Base-by-base conservation (phyloP, 108 stramenopile genomes). In the Pelagomonas calceolata region DNA sequence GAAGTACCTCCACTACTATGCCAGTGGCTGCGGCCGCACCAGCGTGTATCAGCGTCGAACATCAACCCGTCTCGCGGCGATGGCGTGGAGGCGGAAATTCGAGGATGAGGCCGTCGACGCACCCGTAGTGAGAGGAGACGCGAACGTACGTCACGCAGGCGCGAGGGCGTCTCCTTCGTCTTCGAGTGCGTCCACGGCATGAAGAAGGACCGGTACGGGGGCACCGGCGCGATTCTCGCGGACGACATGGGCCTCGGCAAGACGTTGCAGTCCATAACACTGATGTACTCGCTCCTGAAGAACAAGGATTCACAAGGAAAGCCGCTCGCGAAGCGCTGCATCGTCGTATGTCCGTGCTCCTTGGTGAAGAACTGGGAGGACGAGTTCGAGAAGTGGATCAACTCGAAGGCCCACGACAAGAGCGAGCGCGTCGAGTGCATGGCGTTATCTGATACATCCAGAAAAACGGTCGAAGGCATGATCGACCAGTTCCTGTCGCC, bases 331-430 rank as follows among this genome's bases (percentile, higher is more conserved):
- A 90, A 91, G 72, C 85, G 93, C 30, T 87, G 87, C 76, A 86
- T 97, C 75, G 91, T 99, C 30, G 91, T 95, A 15, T 95, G 94
- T 69, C 98, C 98, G 31, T 96, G 95, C 81, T 88, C 89, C 39
- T 84, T 99, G 0, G 96, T 99, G 72, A 94, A 92, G 73, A 99
- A 98, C 75, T 98, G 98, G 96, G 94, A 91, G 72, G 91, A 93
- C 73, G 98, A 99, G 86, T 93, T 99, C 71, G 82, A 86, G 64
- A 99, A 99, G 78, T 98, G 97, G 98, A 79, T 98, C 33, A 91
- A 60, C 91, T 46, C 4, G 86, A 89, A 12, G 85, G 86, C 16
- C 76, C 60, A 16, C 89, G 89, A 80, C 89, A 90, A 73, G 36
- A 73, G 68, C 31, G 74, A 78, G 4, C 66, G 66, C 34, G 17